Evolutionary conservation across 129 eudicot species (phyloP), one percentile per base, ranked within the genome.

Genomic region (Artemisia annua): DNA sequence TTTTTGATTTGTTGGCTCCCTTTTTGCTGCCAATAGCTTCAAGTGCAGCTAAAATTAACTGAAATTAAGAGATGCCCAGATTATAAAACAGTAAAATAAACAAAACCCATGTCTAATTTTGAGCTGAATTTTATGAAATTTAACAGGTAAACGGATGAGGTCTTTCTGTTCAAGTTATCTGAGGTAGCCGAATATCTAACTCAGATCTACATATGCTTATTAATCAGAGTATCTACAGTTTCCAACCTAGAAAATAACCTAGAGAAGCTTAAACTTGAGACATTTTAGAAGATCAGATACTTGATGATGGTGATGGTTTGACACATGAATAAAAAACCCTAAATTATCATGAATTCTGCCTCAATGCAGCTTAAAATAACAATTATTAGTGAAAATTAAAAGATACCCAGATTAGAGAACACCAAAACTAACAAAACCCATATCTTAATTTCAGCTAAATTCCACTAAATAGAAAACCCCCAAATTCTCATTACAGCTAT

Each of bases 41-140:
- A 17, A 88, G 81, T 51, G 96, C 97, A 11, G 73, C 79, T 30
- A 80, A 13, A 53, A 91, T 91, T 75, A 88, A 63, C 97, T 91
- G 82, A 50, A 73, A 72, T 55, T 10, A 32, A 71, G 44, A 35
- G 7, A 24, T 7, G 30, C 49, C 59, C 48, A 50, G 20, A 10
- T n/a, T 16, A 20, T 12, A 28, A 17, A 39, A 5, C 4, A 24
- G 20, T 9, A 9, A 68, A 51, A 22, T 16, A 7, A 6, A 59
- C 67, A 11, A 49, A 57, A 59, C 32, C 28, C 30, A 12, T 16
- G 9, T 4, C 8, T 5, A 4, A 35, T 6, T 35, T 6, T 5
- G 44, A 35, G 44, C 8, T 35, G 44, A 35, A 35, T 35, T 30
- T 35, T 35, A 35, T 35, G 44, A 35, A 35, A 35, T 35, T 35